Conservation (phyloP, 805 yeast genomes). For the Naumovozyma baii region DNA sequence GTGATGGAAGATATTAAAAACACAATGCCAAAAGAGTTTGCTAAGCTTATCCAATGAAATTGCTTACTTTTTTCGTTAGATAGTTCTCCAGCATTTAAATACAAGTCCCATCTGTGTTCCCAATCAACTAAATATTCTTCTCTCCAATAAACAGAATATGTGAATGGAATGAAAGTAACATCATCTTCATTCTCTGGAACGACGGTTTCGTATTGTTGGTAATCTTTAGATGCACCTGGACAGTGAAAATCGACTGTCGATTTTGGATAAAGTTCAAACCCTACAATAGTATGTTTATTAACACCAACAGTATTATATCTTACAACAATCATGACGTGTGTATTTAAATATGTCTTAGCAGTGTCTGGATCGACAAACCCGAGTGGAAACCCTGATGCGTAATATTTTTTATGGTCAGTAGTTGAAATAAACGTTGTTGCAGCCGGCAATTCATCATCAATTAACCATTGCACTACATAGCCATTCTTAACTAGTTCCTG, state of each 20-base stretch:
- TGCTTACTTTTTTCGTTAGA: slow-evolving; percentile 33
- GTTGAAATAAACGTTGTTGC: slow-evolving; percentile 70
- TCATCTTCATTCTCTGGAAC: slow-evolving; percentile 31
- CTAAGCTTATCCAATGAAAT: slow-evolving; percentile 70
- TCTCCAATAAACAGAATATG: slow-evolving; percentile 83
- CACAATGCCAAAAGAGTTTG: slow-evolving; percentile 61
- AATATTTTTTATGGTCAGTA: slow-evolving; percentile 52
- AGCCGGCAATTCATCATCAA: slow-evolving; percentile 72
- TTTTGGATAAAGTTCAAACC: slow-evolving; percentile 82
- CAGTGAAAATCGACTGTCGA: slow-evolving; percentile 60
- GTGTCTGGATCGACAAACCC: slow-evolving; percentile 50
- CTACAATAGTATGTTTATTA: slow-evolving; percentile 55
- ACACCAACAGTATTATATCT: slow-evolving; percentile 51
- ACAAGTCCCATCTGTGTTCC: slow-evolving; percentile 65
- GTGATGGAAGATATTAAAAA: slow-evolving; percentile 53
- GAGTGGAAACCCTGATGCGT: slow-evolving; percentile 78
- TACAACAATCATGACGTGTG: slow-evolving; percentile 73
- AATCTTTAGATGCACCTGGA: slow-evolving; percentile 62
- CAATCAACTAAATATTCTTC: slow-evolving; percentile 62
- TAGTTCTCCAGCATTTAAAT: slow-evolving; percentile 44
- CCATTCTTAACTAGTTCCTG: slow-evolving; percentile 53
- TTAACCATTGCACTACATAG: slow-evolving; percentile 73
- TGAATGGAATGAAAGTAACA: slow-evolving; percentile 51
- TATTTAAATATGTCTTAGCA: slow-evolving; percentile 56
- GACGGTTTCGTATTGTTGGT: slow-evolving; percentile 45